phyloP scores from a whole-genome alignment of 805 yeast genomes.

The Huiozyma sinensis region DNA sequence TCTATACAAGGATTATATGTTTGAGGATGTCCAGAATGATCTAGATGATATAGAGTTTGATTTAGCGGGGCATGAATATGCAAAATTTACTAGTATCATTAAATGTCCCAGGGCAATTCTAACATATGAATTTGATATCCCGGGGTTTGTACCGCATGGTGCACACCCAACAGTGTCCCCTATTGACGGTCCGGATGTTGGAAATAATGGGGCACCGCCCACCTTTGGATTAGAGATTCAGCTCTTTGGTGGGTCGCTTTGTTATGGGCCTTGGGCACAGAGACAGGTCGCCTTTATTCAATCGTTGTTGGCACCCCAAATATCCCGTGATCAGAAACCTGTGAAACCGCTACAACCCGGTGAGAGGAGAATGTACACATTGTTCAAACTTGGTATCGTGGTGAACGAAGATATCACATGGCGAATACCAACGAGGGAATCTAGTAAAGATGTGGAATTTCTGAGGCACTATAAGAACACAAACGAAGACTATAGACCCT shows the following conservation, averaged over 20 bases:
- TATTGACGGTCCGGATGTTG: constrained; percentile 43
- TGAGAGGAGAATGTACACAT: constrained; percentile 41
- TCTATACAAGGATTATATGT: constrained; percentile 43
- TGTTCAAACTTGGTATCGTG: constrained; percentile 44
- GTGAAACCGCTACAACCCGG: constrained; percentile 38
- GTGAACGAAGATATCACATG: constrained; percentile 57
- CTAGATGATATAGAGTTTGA: constrained; percentile 26
- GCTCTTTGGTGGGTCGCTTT: constrained; percentile 50
- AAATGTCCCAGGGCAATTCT: constrained; percentile 48
- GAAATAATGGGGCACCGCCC: constrained; percentile 50
- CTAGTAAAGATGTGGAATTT: constrained; percentile 57
- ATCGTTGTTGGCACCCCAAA: constrained; percentile 53
- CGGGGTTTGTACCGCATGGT: constrained; percentile 48
- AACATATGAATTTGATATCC: constrained; percentile 57
- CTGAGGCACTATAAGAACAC: constrained; percentile 24
- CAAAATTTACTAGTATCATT: constrained; percentile 59
- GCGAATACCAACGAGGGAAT: constrained; percentile 76
- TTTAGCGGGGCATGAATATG: constrained; percentile 55
- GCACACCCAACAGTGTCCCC: constrained; percentile 23
- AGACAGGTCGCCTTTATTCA: constrained; percentile 64
- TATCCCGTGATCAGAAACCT: constrained; percentile 46
- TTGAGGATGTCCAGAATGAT: constrained; percentile 24
- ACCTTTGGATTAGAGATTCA: constrained; percentile 50
- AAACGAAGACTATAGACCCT: constrained; percentile 45
- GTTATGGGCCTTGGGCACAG: constrained; percentile 95